phyloP scores from a whole-genome alignment of 2,329 filamentous ascomycete genomes.

The Ceratocystis ficicola region DNA sequence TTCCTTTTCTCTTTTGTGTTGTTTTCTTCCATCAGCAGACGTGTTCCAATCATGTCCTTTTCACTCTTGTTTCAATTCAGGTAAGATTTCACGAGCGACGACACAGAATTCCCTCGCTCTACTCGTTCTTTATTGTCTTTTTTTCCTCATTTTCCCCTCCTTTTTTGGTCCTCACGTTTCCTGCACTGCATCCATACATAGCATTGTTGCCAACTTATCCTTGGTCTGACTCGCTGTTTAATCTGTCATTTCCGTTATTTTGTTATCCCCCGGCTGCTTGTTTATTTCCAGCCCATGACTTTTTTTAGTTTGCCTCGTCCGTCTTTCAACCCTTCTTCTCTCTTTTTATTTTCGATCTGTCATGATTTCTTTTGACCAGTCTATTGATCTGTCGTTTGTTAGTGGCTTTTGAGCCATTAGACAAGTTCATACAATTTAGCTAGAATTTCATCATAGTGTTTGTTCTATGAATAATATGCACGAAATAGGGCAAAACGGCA shows the following conservation, averaged over 20 bases:
- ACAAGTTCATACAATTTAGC: background rate
- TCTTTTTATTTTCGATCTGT: background rate
- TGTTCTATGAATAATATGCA: background rate
- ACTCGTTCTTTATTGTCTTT: constrained; percentile 6
- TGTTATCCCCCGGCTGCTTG: background rate
- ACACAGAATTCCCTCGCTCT: background rate
- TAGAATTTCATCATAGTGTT: background rate
- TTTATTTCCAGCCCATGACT: background rate
- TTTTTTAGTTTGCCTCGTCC: background rate
- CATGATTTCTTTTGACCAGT: background rate
- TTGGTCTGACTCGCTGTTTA: background rate
- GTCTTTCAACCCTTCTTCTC: background rate
- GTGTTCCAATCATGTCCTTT: constrained; percentile 7
- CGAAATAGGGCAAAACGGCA: background rate
- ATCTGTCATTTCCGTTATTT: background rate
- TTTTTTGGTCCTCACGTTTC: background rate
- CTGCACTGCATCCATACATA: constrained; percentile 6
- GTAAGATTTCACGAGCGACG: constrained; percentile 5
- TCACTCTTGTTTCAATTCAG: background rate
- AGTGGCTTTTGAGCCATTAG: constrained; percentile 5
- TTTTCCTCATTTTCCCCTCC: background rate
- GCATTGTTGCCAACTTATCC: background rate
- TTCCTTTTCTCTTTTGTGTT: background rate
- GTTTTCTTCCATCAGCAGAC: background rate
- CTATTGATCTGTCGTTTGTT: background rate